Evolutionary conservation across 148 eudicot species (phyloP).

Genomic region (Cornus controversa): DNA sequence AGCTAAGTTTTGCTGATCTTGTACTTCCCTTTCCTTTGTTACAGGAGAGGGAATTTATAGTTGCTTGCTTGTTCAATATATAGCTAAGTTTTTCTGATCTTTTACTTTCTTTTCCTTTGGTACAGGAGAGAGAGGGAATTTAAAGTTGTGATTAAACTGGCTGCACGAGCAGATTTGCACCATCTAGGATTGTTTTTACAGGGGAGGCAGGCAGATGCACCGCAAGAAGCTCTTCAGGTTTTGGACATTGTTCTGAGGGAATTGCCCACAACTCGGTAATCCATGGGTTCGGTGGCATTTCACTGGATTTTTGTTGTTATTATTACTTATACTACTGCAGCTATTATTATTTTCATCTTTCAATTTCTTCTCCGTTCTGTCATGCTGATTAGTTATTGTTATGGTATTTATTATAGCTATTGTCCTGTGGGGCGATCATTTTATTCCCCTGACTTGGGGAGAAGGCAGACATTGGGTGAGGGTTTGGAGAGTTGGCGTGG

Average conservation of each 20-base stretch:
- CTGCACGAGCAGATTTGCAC: conserved; percentile 68
- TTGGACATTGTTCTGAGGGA: conserved; percentile 74
- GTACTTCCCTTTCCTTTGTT: not conserved
- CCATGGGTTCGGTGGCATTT: not conserved
- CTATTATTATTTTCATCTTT: not conserved
- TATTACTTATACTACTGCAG: not conserved
- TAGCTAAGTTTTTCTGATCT: not conserved
- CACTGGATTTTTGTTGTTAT: not conserved
- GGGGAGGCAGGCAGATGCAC: conserved; percentile 78
- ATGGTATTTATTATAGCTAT: conserved; percentile 29
- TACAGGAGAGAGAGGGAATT: conserved; percentile 62
- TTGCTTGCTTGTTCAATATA: conserved; percentile 15
- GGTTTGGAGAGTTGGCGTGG: conserved; percentile 89
- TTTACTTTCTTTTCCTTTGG: no score
- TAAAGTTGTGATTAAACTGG: conserved; percentile 59
- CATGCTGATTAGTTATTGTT: not conserved
- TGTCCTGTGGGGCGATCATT: conserved; percentile 73
- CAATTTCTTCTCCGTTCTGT: not conserved
- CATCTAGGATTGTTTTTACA: conserved; percentile 60
- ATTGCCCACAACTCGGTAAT: conserved; percentile 58
- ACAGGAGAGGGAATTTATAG: conserved; percentile 59
- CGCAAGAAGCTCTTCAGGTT: conserved; percentile 80
- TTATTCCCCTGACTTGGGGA: conserved; percentile 62
- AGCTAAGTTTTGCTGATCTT: not conserved
- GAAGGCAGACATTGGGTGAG: conserved; percentile 62